Evolutionary conservation across 2,329 filamentous ascomycete genomes (phyloP).

Genomic region (Epichloe festucae): DNA sequence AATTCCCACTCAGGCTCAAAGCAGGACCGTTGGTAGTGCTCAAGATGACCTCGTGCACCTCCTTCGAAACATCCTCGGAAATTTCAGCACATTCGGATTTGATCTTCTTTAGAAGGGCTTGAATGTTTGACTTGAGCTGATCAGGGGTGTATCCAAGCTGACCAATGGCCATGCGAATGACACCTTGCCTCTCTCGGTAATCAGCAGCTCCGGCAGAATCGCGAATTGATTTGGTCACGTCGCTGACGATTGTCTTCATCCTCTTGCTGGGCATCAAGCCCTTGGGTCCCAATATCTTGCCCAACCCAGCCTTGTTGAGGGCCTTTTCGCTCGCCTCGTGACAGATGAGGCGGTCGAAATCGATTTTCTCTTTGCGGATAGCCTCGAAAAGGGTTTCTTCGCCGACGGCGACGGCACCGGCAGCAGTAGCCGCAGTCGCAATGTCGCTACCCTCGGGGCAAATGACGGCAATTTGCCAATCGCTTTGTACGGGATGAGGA

Average conservation of each 20-base stretch:
- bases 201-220: slow-evolving; percentile 75
- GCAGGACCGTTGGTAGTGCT: slow-evolving; percentile 81
- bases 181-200: slow-evolving; percentile 76
- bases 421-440: slow-evolving; percentile 59
- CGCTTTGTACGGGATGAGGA: slow-evolving; percentile 79
- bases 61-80: slow-evolving; percentile 36
- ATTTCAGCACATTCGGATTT: slow-evolving; percentile 69
- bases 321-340: slow-evolving; percentile 66
- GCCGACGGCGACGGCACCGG: slow-evolving; percentile 73
- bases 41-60: slow-evolving; percentile 53
- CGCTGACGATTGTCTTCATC: slow-evolving; percentile 75
- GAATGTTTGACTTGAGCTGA: slow-evolving; percentile 74
- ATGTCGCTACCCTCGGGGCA: slow-evolving; percentile 68
- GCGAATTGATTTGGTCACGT: slow-evolving; percentile 60
- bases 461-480: slow-evolving; percentile 80
- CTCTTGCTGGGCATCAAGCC: slow-evolving; percentile 88
- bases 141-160: slow-evolving; percentile 82
- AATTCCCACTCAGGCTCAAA: slow-evolving; percentile 72
- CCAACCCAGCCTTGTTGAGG: slow-evolving; percentile 69
- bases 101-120: slow-evolving; percentile 58
- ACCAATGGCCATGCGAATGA: slow-evolving; percentile 80
- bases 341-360: slow-evolving; percentile 83
- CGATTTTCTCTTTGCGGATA: slow-evolving; percentile 59
- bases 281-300: slow-evolving; percentile 70
- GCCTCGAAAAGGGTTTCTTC: slow-evolving; percentile 75